A percentile compares a stretch with the other conserved stretches of the same genome.
These are phyloP conservation scores for Coniochaeta hoffmannii DNA, from an alignment of 2,329 filamentous ascomycete species.

Conservation along the genomic window DNA sequence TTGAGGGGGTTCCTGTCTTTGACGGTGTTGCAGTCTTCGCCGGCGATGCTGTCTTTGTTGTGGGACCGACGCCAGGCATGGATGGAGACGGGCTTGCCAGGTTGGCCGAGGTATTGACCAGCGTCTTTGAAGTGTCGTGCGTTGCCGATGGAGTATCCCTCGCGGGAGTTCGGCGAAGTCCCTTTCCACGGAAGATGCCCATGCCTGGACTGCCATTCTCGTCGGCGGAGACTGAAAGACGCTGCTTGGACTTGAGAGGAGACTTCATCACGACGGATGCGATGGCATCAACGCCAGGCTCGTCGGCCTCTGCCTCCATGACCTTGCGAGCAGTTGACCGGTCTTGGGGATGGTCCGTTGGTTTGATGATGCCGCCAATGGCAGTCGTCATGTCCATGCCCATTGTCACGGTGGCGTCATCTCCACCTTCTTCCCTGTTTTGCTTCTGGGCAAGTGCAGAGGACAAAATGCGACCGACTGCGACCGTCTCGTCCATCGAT, in stretches of 20 bases:
- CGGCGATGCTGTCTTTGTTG: constrained; percentile 1
- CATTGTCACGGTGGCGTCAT: constrained; percentile 37
- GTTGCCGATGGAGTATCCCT: constrained; percentile 31
- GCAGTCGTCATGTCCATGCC: constrained; percentile 63
- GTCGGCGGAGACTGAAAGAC: constrained; percentile 29
- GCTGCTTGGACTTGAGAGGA: constrained; percentile 22
- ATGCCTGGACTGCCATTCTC: constrained; percentile 43
- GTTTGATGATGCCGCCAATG: constrained; percentile 53
- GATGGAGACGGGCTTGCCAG: constrained; percentile 6
- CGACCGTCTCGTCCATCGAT: constrained; percentile 54
- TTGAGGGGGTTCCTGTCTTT: neutral
- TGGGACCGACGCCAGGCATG: neutral
- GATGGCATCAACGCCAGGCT: constrained; percentile 36
- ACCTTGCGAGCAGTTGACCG: constrained; percentile 44
- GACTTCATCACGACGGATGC: constrained; percentile 28
- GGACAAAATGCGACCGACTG: constrained; percentile 46
- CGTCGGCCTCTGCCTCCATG: constrained; percentile 51
- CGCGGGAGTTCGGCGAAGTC: constrained; percentile 40
- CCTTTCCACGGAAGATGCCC: constrained; percentile 43
- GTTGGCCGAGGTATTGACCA: constrained; percentile 5
- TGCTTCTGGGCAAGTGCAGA: constrained; percentile 16
- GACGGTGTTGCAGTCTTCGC: neutral
- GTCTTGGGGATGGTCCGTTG: constrained; percentile 27
- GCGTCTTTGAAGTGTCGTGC: constrained; percentile 20
- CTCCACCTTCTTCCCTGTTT: constrained; percentile 25